Evolutionary conservation across 2,329 filamentous ascomycete species (phyloP), one percentile per base, ranked within the genome.

Genomic region (Alternaria novae-zelandiae): DNA sequence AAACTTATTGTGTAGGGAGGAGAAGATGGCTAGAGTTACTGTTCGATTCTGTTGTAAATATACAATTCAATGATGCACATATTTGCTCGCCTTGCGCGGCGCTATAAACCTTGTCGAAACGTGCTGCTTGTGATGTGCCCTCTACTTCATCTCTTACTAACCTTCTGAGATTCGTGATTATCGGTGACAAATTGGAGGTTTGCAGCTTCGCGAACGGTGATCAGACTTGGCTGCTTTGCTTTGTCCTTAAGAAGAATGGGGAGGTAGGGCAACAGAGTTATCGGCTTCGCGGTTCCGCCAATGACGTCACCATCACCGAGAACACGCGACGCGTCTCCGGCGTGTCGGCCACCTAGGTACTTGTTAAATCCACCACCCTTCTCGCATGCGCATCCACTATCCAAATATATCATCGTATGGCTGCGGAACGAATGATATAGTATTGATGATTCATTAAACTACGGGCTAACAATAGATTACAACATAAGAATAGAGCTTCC

Each of bases 41-140:
- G 46, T 74, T 73, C 63, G 26, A 63, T 75, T 74, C 69, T 70
- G 55, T 57, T 74, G 72, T 75, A 75, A 68, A 74, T 75, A 74
- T 74, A 73, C 57, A 66, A 49, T 72, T 68, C 53, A 70, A 64
- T 65, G 54, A 70, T 67, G 64, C 58, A 71, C 57, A 66, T 70
- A 62, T 55, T 60, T 67, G 49, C 41, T 59, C 53, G 32, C 45
- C 41, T 50, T 17, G 43, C 21, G 59, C 50, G 56, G 23, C 23
- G 30, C 30, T 59, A 23, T 28, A 32, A 23, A 50, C 8, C 5
- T n/a, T 51, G n/a, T 13, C 13, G 30, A 23, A 20, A 12, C 10
- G 7, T 12, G n/a, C 13, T n/a, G 1, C 41, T n/a, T 50, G 25
- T 51, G 26, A 57, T 10, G 20, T 15, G 17, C 4, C 0, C 4